Percentiles rank a stretch among this genome's conserved stretches.
Conservation (phyloP, 148 eudicot genomes). For the Fagopyrum esculentum region DNA sequence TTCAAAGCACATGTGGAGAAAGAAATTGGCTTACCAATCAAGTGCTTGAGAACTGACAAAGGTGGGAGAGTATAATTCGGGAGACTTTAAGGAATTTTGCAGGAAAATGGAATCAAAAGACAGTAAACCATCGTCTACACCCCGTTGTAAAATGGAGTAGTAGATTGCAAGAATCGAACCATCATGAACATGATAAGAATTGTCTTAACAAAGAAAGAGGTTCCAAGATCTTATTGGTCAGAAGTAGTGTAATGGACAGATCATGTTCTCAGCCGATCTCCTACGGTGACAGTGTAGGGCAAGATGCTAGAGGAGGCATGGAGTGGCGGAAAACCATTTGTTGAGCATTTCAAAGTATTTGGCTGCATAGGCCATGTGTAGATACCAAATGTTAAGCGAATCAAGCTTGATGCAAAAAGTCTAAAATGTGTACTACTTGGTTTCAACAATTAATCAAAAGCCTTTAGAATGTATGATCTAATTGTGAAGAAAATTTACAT, state of each 20-base stretch:
- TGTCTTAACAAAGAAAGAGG: not conserved
- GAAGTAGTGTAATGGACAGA: not conserved
- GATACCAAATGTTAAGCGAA: not conserved
- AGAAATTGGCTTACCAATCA: not conserved
- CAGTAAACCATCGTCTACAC: not conserved
- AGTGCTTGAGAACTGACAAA: slow-evolving; percentile 4
- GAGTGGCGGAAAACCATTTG: no score
- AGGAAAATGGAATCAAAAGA: not conserved
- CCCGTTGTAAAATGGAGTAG: not conserved
- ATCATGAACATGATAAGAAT: not conserved
- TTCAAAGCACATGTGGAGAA: slow-evolving; percentile 18
- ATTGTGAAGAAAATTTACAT: no score
- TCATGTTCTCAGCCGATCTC: not conserved
- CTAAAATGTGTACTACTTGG: not conserved
- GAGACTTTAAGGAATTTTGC: slow-evolving; percentile 14
- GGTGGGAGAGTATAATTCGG: slow-evolving; percentile 12
- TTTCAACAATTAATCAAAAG: not conserved
- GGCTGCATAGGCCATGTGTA: not conserved
- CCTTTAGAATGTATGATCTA: no score
- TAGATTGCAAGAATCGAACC: slow-evolving; percentile 2
- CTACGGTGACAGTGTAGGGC: not conserved
- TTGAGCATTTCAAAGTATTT: not conserved
- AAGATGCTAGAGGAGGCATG: not conserved
- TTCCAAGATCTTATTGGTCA: slow-evolving; percentile 4
- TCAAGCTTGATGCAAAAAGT: slow-evolving; percentile 6